phyloP scores from a whole-genome alignment of 2,329 filamentous ascomycete species.

The Eurotiales sp. region DNA sequence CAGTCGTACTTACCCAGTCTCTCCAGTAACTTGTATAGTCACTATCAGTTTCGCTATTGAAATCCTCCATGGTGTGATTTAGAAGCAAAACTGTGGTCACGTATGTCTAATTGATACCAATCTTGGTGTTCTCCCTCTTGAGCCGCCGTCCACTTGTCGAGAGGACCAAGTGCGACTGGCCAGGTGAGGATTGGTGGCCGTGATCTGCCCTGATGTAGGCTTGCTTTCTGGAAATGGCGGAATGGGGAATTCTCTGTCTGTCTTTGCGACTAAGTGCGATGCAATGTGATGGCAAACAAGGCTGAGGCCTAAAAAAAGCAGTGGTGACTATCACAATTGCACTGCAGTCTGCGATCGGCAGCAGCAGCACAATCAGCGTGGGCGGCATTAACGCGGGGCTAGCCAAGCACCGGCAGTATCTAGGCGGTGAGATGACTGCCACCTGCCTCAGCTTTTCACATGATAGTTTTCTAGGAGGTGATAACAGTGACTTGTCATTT shows the following conservation, averaged over 20 bases:
- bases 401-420: not conserved
- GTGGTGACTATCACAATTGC: not conserved
- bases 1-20: slow-evolving; percentile 77
- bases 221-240: not conserved
- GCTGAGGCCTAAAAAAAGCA: not conserved
- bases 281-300: not conserved
- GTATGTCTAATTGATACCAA: not conserved
- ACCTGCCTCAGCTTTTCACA: too few species aligned
- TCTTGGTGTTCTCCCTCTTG: not conserved
- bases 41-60: slow-evolving; percentile 94
- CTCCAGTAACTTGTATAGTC: slow-evolving; percentile 99
- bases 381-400: not conserved
- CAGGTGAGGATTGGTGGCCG: slow-evolving; percentile 15
- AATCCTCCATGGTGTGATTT: slow-evolving; percentile 75
- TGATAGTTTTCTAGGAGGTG: too few species aligned
- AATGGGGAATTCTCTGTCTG: not conserved
- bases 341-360: not conserved
- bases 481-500: too few species aligned
- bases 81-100: not conserved
- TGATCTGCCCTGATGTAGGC: slow-evolving; percentile 10
- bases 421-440: not conserved
- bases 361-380: not conserved
- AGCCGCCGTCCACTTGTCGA: slow-evolving; percentile 16
- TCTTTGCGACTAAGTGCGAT: not conserved
- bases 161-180: slow-evolving; percentile 16